Percentiles rank a stretch among this genome's conserved stretches.
phyloP scores from a whole-genome alignment of 495 filamentous ascomycete species.

The Baudoinia panamericana region DNA sequence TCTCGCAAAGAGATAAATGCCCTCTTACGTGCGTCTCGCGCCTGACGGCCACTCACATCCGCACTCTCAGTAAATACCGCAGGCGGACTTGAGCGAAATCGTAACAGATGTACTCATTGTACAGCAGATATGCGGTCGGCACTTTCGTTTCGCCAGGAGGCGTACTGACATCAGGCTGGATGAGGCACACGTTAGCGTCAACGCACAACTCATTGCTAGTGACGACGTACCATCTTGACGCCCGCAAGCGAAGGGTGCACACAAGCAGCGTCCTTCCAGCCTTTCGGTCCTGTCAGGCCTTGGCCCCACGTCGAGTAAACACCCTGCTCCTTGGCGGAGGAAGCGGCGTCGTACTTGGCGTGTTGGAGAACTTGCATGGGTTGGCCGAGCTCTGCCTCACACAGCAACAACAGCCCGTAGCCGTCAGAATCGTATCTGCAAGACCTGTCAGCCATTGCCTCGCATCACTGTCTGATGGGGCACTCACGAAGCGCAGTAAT shows the following conservation, averaged over 20 bases:
- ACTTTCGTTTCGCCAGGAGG: constrained; percentile 31
- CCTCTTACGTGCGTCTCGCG: too few relatives aligned
- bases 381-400: constrained; percentile 64
- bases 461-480: too few relatives aligned
- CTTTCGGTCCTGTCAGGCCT: constrained; percentile 44
- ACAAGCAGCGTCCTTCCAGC: constrained; percentile 63
- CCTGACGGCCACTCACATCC: constrained; percentile 30
- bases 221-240: constrained; percentile 44
- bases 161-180: constrained; percentile 37
- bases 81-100: constrained; percentile 65
- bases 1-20: too few relatives aligned
- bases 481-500: constrained; percentile 44
- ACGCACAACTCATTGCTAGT: too few relatives aligned
- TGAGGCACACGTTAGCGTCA: background rate
- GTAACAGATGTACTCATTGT: constrained; percentile 71
- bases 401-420: constrained; percentile 51
- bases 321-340: constrained; percentile 44
- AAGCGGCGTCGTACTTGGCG: constrained; percentile 46
- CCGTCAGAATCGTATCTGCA: constrained; percentile 35
- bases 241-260: constrained; percentile 51
- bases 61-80: constrained; percentile 61
- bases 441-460: too few relatives aligned
- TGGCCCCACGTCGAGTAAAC: constrained; percentile 54
- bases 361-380: constrained; percentile 47
- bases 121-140: constrained; percentile 31